Conservation (phyloP, 305 asterid genomes). For the Fraxinus latifolia region DNA sequence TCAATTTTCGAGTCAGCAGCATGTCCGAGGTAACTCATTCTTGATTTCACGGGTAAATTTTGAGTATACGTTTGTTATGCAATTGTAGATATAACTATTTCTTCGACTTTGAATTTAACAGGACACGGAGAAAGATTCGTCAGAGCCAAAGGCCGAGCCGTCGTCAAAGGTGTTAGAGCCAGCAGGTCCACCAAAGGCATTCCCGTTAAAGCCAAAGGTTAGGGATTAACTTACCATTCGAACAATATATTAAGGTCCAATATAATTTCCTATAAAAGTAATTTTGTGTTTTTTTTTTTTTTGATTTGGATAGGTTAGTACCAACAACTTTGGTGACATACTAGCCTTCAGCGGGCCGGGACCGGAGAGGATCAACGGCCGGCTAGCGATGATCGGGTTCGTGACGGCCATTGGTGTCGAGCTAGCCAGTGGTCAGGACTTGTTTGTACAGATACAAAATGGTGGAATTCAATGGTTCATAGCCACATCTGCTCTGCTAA, state of each 20-base stretch:
- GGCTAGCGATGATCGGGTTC: constrained; percentile 84
- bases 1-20: constrained; percentile 37
- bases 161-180: neutral
- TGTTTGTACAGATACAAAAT: constrained; percentile 46
- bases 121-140: constrained; percentile 20
- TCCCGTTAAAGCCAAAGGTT: neutral
- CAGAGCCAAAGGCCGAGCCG: constrained; percentile 23
- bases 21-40: constrained; percentile 29
- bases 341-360: constrained; percentile 77
- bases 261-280: too few species aligned
- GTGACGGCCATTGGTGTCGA: constrained; percentile 74
- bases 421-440: constrained; percentile 53
- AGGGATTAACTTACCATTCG: neutral
- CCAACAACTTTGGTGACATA: constrained; percentile 40
- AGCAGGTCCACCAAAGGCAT: neutral
- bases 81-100: neutral
- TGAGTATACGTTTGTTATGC: neutral
- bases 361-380: constrained; percentile 74
- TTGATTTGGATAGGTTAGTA: constrained; percentile 30
- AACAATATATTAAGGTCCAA: neutral
- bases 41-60: neutral
- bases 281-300: neutral
- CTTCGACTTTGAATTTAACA: neutral
- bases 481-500: constrained; percentile 44
- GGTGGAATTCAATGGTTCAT: constrained; percentile 67